Conservation (phyloP, 192 early-diverging fungal genomes). For the Jimgerdemannia flammicorona region DNA sequence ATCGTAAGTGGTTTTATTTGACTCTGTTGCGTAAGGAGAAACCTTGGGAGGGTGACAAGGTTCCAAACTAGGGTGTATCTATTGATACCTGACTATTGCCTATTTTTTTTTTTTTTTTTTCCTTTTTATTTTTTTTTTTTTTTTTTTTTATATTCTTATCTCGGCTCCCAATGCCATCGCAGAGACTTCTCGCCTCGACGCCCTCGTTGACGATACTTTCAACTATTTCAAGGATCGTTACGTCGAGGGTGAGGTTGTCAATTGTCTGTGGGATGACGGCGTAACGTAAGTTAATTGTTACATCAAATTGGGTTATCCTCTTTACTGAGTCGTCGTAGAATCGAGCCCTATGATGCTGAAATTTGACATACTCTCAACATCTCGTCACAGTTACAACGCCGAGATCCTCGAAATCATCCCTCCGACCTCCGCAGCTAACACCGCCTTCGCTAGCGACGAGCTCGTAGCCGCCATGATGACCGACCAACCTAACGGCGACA, state of each 20-base stretch:
- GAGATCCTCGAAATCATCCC: conserved; percentile 19
- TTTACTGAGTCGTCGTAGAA: too few relatives aligned
- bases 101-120: not conserved
- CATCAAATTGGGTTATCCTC: too few relatives aligned
- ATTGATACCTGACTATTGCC: not conserved
- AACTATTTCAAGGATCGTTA: conserved; percentile 51
- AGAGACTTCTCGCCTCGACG: conserved; percentile 55
- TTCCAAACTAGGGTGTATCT: conserved; percentile 6
- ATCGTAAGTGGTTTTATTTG: conserved; percentile 48
- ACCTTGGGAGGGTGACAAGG: conserved; percentile 33
- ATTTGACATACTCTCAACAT: not conserved
- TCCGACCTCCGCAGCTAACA: not conserved
- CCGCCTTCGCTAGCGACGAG: not conserved
- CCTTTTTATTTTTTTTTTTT: not conserved
- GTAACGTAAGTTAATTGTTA: conserved; percentile 18
- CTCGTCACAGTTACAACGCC: conserved; percentile 35
- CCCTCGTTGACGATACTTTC: conserved; percentile 58
- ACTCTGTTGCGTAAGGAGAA: conserved; percentile 36
- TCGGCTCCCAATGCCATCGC: not conserved
- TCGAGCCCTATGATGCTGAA: not conserved
- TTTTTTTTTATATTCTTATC: not conserved
- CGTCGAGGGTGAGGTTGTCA: conserved; percentile 50
- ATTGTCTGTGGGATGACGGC: conserved; percentile 42
- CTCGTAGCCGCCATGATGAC: not conserved
- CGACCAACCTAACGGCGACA: not conserved